These are phyloP conservation scores for Geum urbanum DNA, from an alignment of 306 rosid species.

Conservation along the genomic window DNA sequence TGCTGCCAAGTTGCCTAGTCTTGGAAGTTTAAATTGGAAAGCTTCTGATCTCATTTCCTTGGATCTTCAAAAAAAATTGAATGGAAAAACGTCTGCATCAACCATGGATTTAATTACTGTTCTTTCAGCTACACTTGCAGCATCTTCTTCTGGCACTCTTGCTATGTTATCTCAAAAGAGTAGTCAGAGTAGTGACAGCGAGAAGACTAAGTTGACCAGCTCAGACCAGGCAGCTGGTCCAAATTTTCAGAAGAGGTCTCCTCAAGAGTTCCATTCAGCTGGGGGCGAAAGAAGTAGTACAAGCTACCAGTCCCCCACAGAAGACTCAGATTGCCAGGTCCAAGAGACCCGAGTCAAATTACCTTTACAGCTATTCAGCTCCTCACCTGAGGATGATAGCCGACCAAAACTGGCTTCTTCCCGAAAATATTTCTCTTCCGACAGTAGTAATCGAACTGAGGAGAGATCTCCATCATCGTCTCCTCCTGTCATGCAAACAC, in stretches of 20 bases:
- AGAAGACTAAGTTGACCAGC: slow-evolving; percentile 42
- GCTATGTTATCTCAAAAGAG: slow-evolving; percentile 50
- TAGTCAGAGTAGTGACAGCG: slow-evolving; percentile 63
- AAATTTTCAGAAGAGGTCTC: slow-evolving; percentile 34
- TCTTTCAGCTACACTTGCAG: slow-evolving; percentile 64
- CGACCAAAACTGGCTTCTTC: slow-evolving; percentile 49
- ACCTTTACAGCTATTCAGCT: slow-evolving; percentile 76
- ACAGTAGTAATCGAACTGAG: slow-evolving; percentile 77
- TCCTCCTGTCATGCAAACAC: slow-evolving; percentile 58
- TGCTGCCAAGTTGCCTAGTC: slow-evolving; percentile 65
- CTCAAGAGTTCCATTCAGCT: slow-evolving; percentile 44
- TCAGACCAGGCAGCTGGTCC: slow-evolving; percentile 41
- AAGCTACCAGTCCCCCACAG: slow-evolving; percentile 75
- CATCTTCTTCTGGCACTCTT: slow-evolving; percentile 50
- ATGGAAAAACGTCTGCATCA: slow-evolving; percentile 44
- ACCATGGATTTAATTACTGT: slow-evolving; percentile 72
- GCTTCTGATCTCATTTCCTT: slow-evolving; percentile 36
- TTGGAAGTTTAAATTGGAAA: slow-evolving; percentile 44
- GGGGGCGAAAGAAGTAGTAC: slow-evolving; percentile 84
- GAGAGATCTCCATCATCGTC: slow-evolving; percentile 80
- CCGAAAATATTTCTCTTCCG: slow-evolving; percentile 76
- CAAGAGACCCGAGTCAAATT: slow-evolving; percentile 54
- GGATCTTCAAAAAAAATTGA: slow-evolving; percentile 45
- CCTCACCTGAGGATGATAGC: slow-evolving; percentile 57
- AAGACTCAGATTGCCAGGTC: slow-evolving; percentile 63